A percentile compares a stretch with the other conserved stretches of the same genome.
Conservation (phyloP, 345 rosid species). For the Limnanthes douglasii region DNA sequence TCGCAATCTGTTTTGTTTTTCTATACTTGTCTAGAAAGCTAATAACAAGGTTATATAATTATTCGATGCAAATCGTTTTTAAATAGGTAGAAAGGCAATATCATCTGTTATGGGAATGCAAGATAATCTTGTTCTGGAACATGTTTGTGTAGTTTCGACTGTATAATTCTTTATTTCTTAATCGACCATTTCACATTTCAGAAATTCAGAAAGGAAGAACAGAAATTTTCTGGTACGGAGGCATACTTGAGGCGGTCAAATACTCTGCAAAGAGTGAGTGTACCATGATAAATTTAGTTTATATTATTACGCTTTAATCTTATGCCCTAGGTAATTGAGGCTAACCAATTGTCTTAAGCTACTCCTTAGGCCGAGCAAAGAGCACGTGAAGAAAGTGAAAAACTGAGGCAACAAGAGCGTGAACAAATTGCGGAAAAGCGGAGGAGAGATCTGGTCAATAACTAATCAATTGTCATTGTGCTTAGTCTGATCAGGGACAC, state of each 20-base stretch:
- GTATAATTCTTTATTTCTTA: slow-evolving; percentile 2
- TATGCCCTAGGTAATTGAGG: too few relatives aligned
- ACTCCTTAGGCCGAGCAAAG: slow-evolving; percentile 63
- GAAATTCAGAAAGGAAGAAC: slow-evolving; percentile 94
- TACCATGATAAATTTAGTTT: too few relatives aligned
- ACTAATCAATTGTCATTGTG: slow-evolving; percentile 1
- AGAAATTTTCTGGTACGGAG: slow-evolving; percentile 71
- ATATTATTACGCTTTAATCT: too few relatives aligned
- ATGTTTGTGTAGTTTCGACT: too few relatives aligned
- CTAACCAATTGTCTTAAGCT: too few relatives aligned
- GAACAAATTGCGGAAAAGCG: slow-evolving; percentile 68
- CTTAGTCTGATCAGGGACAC: background rate
- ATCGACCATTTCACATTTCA: slow-evolving; percentile 13
- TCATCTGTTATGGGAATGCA: too few relatives aligned
- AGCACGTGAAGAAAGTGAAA: slow-evolving; percentile 88
- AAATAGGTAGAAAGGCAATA: too few relatives aligned
- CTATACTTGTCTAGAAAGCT: too few relatives aligned
- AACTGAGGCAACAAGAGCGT: slow-evolving; percentile 81
- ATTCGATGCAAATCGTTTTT: too few relatives aligned
- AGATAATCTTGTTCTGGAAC: too few relatives aligned
- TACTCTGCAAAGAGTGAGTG: slow-evolving; percentile 67
- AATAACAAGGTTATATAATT: too few relatives aligned
- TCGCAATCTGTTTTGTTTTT: slow-evolving; percentile 1
- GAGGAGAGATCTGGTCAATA: slow-evolving; percentile 84
- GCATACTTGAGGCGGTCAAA: slow-evolving; percentile 71